These are phyloP conservation scores for Gyrodon tennesseensis DNA, from an alignment of 1,284 basidiomycete species.

Conservation along the genomic window DNA sequence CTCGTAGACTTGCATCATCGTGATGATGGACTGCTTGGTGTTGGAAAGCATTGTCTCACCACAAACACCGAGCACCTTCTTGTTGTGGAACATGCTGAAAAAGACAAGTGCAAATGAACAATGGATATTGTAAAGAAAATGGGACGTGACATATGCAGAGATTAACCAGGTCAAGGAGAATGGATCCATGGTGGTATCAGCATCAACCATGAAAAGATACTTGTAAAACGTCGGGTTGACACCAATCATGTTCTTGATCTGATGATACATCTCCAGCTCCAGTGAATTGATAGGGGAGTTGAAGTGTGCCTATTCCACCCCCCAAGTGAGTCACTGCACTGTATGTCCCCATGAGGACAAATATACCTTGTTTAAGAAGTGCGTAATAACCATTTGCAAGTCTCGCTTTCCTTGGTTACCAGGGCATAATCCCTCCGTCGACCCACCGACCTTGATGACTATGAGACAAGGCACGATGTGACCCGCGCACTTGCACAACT, in stretches of 20 bases:
- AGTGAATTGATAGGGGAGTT: conserved; percentile 95
- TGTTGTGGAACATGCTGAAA: conserved; percentile 83
- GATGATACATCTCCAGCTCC: conserved; percentile 98
- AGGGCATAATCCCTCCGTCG: conserved; percentile 87
- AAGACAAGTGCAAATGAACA: neutral
- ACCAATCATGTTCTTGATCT: conserved; percentile 99
- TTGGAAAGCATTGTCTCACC: conserved; percentile 92
- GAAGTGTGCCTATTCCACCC: conserved; percentile 77
- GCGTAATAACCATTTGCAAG: conserved; percentile 95
- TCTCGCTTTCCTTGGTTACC: conserved; percentile 98
- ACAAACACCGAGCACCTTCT: conserved; percentile 91
- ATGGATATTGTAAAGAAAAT: neutral
- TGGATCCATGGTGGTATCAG: conserved; percentile 92
- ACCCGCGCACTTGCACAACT: conserved; percentile 86
- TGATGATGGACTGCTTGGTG: conserved; percentile 90
- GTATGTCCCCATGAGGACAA: neutral
- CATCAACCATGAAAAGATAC: conserved; percentile 96
- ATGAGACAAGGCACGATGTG: conserved; percentile 98
- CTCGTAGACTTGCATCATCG: conserved; percentile 99
- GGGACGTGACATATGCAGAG: conserved; percentile 67
- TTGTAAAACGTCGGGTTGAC: conserved; percentile 99
- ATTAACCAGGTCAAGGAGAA: conserved; percentile 86
- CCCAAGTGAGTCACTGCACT: neutral
- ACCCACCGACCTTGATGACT: conserved; percentile 96
- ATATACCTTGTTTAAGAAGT: conserved; percentile 91